Conservation (phyloP, 192 early-diverging fungal genomes). For the Entomortierella lignicola region DNA sequence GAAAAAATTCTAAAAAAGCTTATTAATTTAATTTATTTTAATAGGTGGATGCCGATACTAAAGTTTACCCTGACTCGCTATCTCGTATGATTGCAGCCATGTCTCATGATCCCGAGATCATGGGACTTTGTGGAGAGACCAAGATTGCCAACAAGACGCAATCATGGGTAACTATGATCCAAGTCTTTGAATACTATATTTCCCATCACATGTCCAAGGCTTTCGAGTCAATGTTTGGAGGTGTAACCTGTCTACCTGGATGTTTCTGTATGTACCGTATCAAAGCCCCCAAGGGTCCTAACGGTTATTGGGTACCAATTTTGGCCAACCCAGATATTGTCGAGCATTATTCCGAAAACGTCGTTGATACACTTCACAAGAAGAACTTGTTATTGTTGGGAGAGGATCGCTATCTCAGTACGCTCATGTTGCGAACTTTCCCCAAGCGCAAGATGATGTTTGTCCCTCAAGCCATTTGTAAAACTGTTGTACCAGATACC, state of each 20-base stretch:
- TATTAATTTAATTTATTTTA: conserved; percentile 43
- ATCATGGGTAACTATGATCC: conserved; percentile 91
- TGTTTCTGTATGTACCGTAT: conserved; percentile 98
- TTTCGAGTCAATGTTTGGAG: conserved; percentile 94
- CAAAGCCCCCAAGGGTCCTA: conserved; percentile 79
- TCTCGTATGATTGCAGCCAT: conserved; percentile 83
- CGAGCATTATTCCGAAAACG: conserved; percentile 80
- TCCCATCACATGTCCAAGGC: conserved; percentile 92
- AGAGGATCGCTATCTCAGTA: conserved; percentile 87
- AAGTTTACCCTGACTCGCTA: conserved; percentile 81
- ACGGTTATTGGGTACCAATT: conserved; percentile 77
- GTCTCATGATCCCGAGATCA: conserved; percentile 85
- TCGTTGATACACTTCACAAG: conserved; percentile 80
- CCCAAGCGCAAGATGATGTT: conserved; percentile 87
- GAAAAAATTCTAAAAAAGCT: not conserved
- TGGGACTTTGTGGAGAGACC: conserved; percentile 97
- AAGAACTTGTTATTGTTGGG: conserved; percentile 87
- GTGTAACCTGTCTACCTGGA: conserved; percentile 93
- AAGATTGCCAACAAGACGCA: conserved; percentile 93
- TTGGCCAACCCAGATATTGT: conserved; percentile 87
- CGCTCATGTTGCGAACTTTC: conserved; percentile 84
- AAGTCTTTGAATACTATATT: conserved; percentile 98
- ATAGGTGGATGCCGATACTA: conserved; percentile 88
- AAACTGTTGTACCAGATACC: conserved; percentile 83
- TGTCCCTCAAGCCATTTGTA: conserved; percentile 81